A percentile compares a stretch with the other conserved stretches of the same genome.
Evolutionary conservation across 495 filamentous ascomycete species (phyloP).

Genomic region (Thozetella sp.): DNA sequence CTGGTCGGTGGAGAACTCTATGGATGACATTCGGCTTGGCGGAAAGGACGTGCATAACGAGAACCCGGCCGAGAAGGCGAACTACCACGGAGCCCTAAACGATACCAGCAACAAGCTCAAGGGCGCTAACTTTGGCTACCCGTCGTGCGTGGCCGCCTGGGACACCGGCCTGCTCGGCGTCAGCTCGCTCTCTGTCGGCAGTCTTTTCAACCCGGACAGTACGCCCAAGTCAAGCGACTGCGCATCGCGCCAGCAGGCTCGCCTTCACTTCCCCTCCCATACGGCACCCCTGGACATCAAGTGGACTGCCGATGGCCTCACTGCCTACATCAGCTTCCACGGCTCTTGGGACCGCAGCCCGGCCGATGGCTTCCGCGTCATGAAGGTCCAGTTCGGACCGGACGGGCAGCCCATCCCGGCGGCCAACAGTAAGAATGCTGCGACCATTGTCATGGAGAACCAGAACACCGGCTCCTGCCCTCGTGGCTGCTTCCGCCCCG

Average conservation of each 20-base stretch:
- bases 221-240: slow-evolving; percentile 20
- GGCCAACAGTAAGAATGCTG: slow-evolving; percentile 37
- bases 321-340: slow-evolving; percentile 56
- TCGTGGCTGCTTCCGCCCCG: slow-evolving; percentile 49
- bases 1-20: slow-evolving; percentile 69
- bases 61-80: slow-evolving; percentile 71
- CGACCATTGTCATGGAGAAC: slow-evolving; percentile 48
- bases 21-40: slow-evolving; percentile 56
- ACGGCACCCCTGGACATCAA: slow-evolving; percentile 58
- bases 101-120: slow-evolving; percentile 41
- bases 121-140: slow-evolving; percentile 61
- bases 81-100: slow-evolving; percentile 62
- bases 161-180: slow-evolving; percentile 40
- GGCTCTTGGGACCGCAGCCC: slow-evolving; percentile 52
- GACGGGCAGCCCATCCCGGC: slow-evolving; percentile 43
- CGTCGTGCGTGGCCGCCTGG: slow-evolving; percentile 64
- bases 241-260: slow-evolving; percentile 37
- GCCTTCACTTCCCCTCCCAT: slow-evolving; percentile 54
- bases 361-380: slow-evolving; percentile 48
- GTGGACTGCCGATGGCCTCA: slow-evolving; percentile 37
- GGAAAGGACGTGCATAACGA: slow-evolving; percentile 61
- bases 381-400: slow-evolving; percentile 44
- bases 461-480: slow-evolving; percentile 29
- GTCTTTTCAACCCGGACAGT: slow-evolving; percentile 42
- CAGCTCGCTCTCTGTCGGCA: slow-evolving; percentile 37